Conservation (phyloP, 805 yeast genomes). For the Sugiyamaella americana region DNA sequence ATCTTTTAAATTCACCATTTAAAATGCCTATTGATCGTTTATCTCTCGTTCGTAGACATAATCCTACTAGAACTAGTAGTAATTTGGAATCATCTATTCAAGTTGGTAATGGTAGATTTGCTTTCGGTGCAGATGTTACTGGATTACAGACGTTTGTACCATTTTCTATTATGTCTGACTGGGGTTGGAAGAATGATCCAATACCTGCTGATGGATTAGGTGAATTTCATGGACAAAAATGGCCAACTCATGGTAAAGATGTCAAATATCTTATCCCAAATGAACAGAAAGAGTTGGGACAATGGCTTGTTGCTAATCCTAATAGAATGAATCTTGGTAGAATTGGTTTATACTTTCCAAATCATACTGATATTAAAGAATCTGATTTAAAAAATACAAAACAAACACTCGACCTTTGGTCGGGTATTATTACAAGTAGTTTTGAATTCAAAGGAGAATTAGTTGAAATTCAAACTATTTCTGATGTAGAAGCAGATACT, state of each 20-base stretch:
- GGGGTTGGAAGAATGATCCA: slow-evolving; percentile 7
- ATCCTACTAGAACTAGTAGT: slow-evolving; percentile 2
- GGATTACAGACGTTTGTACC: slow-evolving; percentile 9
- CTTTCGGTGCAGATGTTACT: slow-evolving; percentile 7
- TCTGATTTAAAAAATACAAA: neutral
- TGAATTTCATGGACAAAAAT: slow-evolving; percentile 1
- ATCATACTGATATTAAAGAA: neutral
- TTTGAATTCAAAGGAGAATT: neutral
- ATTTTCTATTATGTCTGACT: slow-evolving; percentile 9
- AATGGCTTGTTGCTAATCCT: slow-evolving; percentile 8
- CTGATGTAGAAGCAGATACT: slow-evolving; percentile 1
- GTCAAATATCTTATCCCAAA: slow-evolving; percentile 7
- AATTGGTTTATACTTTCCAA: slow-evolving; percentile 1
- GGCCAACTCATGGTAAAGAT: slow-evolving; percentile 3
- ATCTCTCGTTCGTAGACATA: slow-evolving; percentile 3
- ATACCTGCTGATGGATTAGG: neutral
- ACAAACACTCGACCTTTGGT: slow-evolving; percentile 5
- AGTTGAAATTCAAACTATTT: neutral
- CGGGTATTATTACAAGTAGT: neutral
- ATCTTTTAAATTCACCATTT: no score
- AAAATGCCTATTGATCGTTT: slow-evolving; percentile 4
- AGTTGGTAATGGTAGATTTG: slow-evolving; percentile 6
- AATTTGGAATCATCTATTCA: slow-evolving; percentile 5
- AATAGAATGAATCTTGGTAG: slow-evolving; percentile 6
- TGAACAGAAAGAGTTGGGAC: slow-evolving; percentile 8